Conservation (phyloP, 495 filamentous ascomycete genomes). For the Trichoderma erinaceum region DNA sequence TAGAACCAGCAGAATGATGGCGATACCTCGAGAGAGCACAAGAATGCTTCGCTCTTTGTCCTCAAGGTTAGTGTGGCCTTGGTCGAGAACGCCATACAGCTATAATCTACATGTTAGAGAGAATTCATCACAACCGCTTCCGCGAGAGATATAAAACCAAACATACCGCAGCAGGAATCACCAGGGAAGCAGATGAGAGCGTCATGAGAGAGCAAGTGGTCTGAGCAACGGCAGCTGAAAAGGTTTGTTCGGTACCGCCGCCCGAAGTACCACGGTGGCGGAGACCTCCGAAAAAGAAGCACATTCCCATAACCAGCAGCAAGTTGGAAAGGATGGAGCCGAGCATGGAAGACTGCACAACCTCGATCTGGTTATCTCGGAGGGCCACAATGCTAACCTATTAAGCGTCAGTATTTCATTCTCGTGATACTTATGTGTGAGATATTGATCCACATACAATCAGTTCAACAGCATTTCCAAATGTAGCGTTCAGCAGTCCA, state of each 20-base stretch:
- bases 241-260: constrained; percentile 56
- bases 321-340: constrained; percentile 96
- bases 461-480: constrained; percentile 96
- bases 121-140: not conserved
- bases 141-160: constrained; percentile 13
- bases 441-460: constrained; percentile 55
- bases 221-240: constrained; percentile 83
- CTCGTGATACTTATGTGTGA: not conserved
- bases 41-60: constrained; percentile 62
- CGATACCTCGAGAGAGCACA: constrained; percentile 79
- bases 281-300: constrained; percentile 86
- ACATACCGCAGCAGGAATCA: constrained; percentile 84
- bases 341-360: constrained; percentile 96
- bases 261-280: constrained; percentile 41
- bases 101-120: constrained; percentile 15
- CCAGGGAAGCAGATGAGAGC: constrained; percentile 81
- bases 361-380: constrained; percentile 76
- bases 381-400: constrained; percentile 94
- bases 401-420: constrained; percentile 21
- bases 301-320: constrained; percentile 91
- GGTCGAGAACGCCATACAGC: constrained; percentile 43
- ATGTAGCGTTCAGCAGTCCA: constrained; percentile 90
- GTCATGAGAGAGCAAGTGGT: constrained; percentile 97
- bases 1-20: constrained; percentile 80
- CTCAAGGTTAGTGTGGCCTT: constrained; percentile 22